Base-by-base conservation (phyloP, 805 yeast genomes). In the Wickerhamomyces chambardii region DNA sequence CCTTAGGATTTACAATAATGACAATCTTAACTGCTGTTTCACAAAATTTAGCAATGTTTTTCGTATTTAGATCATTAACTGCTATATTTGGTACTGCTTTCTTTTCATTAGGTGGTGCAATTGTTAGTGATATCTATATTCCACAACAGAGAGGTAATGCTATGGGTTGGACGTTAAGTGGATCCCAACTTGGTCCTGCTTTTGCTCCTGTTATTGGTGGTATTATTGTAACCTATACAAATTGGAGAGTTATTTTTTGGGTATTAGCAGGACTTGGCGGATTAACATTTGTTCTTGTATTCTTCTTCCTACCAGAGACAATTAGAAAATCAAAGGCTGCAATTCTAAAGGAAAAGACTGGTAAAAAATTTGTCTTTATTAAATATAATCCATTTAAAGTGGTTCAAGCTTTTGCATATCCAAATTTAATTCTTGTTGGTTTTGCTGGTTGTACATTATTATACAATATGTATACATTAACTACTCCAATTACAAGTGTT, bases 21-120 rank as follows among this genome's bases (percentile, higher is more conserved):
- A 45, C 54, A 15, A 36, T 56, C 4, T 37, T 64, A 5, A 66
- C 66, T 6, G 78, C 74, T 0, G 60, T 66, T 2, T 66, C 78
- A 2, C 69, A 57, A 22, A 64, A 75, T 42, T 46, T 75, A 29
- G 69, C 73, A 4, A 72, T 70, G 75, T 73, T 73, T 48, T 70
- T 62, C 35, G 56, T 74, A 0, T 73, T 73, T 40, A 52, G 81
- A 45, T 61, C 69, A 4, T 34, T 64, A 11, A 56, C 68, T n/a
- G 79, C 75, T 0, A 44, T 75, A 9, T 66, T 68, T 45, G 80
- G 78, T 5, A 71, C 79, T 2, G 62, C 75, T 0, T 72, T 73
- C 39, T 72, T 74, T 51, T 56, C 71, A 28, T 59, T 73, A 21
- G 78, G 78, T 3, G 76, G 75, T 4, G 59, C 63, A 15, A 58